Evolutionary conservation across 2,329 filamentous ascomycete species (phyloP).

Genomic region (Aspergillus spinulosporus): DNA sequence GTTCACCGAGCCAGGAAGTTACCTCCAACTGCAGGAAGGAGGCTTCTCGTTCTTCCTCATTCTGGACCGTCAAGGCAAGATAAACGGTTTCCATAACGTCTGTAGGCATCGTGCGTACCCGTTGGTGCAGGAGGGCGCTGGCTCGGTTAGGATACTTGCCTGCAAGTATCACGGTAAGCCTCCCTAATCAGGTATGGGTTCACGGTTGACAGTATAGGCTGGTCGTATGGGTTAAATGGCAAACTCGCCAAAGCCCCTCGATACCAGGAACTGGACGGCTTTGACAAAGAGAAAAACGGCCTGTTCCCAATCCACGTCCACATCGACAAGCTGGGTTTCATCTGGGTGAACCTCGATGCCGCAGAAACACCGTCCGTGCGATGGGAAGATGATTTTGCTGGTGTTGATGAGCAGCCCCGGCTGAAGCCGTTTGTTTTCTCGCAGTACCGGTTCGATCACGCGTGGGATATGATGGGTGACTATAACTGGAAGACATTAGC

Average conservation of each 20-base stretch:
- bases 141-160: conserved; percentile 53
- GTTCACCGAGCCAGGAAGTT: conserved; percentile 56
- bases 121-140: conserved; percentile 52
- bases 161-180: conserved; percentile 58
- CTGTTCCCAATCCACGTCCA: conserved; percentile 57
- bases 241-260: conserved; percentile 60
- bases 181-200: no score
- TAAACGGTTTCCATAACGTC: conserved; percentile 62
- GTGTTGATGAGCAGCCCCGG: conserved; percentile 49
- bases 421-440: conserved; percentile 52
- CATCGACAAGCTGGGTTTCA: conserved; percentile 55
- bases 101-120: conserved; percentile 61
- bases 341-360: conserved; percentile 60
- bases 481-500: conserved; percentile 64
- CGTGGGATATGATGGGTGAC: conserved; percentile 57
- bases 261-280: conserved; percentile 55
- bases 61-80: conserved; percentile 52
- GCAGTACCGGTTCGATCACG: conserved; percentile 59
- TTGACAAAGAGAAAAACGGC: conserved; percentile 56
- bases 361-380: conserved; percentile 47
- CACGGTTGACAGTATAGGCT: conserved; percentile 26
- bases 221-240: conserved; percentile 59
- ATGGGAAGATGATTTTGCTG: conserved; percentile 56
- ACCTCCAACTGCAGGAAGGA: conserved; percentile 55
- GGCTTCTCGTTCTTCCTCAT: conserved; percentile 58